phyloP scores from a whole-genome alignment of 148 eudicot genomes.

The Pouteria glomerata region DNA sequence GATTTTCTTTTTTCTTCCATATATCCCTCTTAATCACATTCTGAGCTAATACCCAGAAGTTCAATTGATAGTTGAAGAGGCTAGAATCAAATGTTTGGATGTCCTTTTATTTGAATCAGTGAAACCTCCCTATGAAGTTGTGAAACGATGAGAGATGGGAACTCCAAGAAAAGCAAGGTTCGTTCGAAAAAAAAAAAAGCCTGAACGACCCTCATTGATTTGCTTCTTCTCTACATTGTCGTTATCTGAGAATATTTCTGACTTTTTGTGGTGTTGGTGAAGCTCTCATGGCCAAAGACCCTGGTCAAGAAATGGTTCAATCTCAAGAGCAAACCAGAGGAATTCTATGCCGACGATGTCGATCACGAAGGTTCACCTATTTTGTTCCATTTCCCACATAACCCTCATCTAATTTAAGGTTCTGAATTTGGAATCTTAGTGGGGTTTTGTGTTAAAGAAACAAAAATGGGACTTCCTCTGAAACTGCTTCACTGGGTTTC shows the following conservation, averaged over 20 bases:
- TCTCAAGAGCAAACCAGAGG: conserved; percentile 71
- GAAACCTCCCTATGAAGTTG: conserved; percentile 35
- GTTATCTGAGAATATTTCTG: conserved; percentile 20
- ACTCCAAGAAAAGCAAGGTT: conserved; percentile 88
- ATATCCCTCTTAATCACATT: not conserved
- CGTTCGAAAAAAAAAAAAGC: conserved; percentile 19
- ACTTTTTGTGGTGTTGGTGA: conserved; percentile 32
- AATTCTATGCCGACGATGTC: conserved; percentile 80
- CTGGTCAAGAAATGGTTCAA: conserved; percentile 97
- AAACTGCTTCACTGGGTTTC: conserved; percentile 2
- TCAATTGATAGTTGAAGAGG: not conserved
- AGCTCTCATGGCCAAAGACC: conserved; percentile 88
- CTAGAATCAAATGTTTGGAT: not conserved
- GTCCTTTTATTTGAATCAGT: not conserved
- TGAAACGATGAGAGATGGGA: conserved; percentile 80
- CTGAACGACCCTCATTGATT: not conserved
- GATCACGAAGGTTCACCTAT: conserved; percentile 39
- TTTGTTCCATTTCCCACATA: not conserved
- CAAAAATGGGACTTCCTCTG: conserved; percentile 2
- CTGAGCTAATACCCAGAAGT: conserved; percentile 1
- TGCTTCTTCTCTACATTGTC: conserved; percentile 6
- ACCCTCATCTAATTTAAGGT: conserved; percentile 4
- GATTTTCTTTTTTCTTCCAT: not conserved
- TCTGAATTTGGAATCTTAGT: conserved; percentile 5
- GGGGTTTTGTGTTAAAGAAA: not conserved